Evolutionary conservation across 1,139 yeast genomes (phyloP), one percentile per base, ranked within the genome.

Genomic region (Saccharomycopsis hybrid): DNA sequence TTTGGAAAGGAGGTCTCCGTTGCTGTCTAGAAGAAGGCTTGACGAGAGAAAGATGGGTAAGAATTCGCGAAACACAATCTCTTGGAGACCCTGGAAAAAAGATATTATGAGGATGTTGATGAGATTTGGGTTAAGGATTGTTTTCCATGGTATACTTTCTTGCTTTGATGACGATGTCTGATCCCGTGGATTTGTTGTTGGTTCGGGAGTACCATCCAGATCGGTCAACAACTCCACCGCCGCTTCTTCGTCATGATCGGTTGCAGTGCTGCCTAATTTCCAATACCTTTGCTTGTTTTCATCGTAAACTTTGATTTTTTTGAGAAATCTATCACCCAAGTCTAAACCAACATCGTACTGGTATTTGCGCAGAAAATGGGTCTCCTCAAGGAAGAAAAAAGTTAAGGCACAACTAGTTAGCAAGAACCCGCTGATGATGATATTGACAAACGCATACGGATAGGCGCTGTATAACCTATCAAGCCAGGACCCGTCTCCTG

Each of bases 391-490:
- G 57, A 80, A 80, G 46, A 82, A 69, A 48, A 77, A 65, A 18
- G 69, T 79, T 36, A 69, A 56, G 2, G 69, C 30, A 13, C 70
- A 56, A 31, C 80, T 73, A 38, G 66, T 46, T 24, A 61, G 27
- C 33, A 80, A 64, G 46, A 76, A 65, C 2, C 58, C 4, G 3
- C 79, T 72, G 25, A 80, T 79, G 2, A 76, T 77, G 7, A 82
- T 59, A 59, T 80, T 82, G 3, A 85, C 80, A 55, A 80, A 64
- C 1, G 83, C 79, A 58, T 79, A 82, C 0, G 86, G 87, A 59
- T 71, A 70, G 42, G 61, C 63, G 25, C 66, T 60, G 33, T 54
- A 57, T 46, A 63, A 62, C 60, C 18, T 13, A 67, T 36, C 28
- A 7, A 46, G 27, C 13, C 25, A 44, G n/a, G 47, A 43, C 31